phyloP scores from a whole-genome alignment of 2,329 filamentous ascomycete genomes.

The Didymella pinodella region DNA sequence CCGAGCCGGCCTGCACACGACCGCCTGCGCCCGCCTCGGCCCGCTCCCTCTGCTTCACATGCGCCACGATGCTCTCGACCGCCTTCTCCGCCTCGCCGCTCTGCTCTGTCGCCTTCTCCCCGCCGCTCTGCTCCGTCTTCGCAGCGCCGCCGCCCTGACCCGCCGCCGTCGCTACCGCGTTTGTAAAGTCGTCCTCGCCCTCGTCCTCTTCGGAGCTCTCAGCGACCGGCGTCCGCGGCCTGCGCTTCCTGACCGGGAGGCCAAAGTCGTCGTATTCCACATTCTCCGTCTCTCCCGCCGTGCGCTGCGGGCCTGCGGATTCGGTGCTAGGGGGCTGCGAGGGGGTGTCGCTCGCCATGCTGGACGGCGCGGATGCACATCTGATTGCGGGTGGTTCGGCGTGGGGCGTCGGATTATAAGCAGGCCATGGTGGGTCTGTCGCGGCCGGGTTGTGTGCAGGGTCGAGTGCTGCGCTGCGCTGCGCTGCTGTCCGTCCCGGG shows the following conservation, averaged over 20 bases:
- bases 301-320: constrained; percentile 27
- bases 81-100: constrained; percentile 31
- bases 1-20: not conserved
- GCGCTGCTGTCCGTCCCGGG: not conserved
- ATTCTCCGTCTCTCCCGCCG: constrained; percentile 24
- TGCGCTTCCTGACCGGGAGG: constrained; percentile 66
- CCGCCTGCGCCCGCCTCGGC: constrained; percentile 1
- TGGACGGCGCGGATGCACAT: constrained; percentile 16
- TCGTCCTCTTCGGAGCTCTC: constrained; percentile 39
- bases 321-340: constrained; percentile 40
- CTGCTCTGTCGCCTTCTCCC: constrained; percentile 25
- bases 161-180: constrained; percentile 30
- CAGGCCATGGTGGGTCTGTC: constrained; percentile 1
- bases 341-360: constrained; percentile 40
- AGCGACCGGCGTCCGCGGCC: constrained; percentile 38
- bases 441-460: constrained; percentile 14
- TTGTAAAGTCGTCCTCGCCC: constrained; percentile 39
- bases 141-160: constrained; percentile 14
- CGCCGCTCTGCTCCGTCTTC: not conserved
- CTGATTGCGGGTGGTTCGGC: not conserved
- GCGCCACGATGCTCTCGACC: constrained; percentile 29
- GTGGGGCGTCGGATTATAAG: constrained; percentile 10
- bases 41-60: constrained; percentile 19
- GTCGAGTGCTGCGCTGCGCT: constrained; percentile 3
- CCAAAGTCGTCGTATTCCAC: constrained; percentile 75